Evolutionary conservation across 1,139 yeast species (phyloP).

Genomic region (Zygoascus sp.): DNA sequence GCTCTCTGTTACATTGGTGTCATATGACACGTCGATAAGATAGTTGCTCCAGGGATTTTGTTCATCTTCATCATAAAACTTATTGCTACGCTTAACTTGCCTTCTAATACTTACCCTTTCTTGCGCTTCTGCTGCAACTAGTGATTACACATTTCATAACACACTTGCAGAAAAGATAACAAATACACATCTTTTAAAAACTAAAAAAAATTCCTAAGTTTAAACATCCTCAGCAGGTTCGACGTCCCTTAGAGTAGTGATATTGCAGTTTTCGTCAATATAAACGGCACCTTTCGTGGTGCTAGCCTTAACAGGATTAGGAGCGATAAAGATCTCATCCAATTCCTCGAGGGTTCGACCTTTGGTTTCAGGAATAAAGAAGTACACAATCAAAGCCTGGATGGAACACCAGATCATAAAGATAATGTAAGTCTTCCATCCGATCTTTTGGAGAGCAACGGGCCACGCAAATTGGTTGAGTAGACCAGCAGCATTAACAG

Average conservation of each 20-base stretch:
- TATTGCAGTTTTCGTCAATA: neutral
- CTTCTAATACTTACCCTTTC: no score
- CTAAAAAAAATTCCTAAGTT: no score
- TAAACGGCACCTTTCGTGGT: constrained; percentile 8
- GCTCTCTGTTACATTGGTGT: no score
- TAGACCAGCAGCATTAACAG: constrained; percentile 26
- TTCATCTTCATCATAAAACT: no score
- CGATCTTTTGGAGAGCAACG: constrained; percentile 52
- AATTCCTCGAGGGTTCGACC: constrained; percentile 47
- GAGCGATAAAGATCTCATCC: constrained; percentile 38
- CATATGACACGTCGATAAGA: no score
- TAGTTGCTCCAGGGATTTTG: no score
- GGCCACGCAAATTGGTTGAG: constrained; percentile 51
- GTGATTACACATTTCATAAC: no score
- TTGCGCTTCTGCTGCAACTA: no score
- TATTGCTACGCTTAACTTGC: no score
- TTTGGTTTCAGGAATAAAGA: constrained; percentile 44
- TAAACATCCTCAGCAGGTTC: no score
- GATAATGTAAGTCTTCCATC: constrained; percentile 56
- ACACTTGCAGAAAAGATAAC: no score
- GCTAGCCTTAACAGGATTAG: constrained; percentile 23
- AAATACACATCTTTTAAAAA: no score
- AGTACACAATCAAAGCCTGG: constrained; percentile 31
- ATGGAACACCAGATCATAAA: constrained; percentile 28
- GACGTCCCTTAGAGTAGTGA: neutral